Evolutionary conservation across 345 rosid genomes (phyloP), one percentile per base, ranked within the genome.

Genomic region (Fremontodendron californicum): DNA sequence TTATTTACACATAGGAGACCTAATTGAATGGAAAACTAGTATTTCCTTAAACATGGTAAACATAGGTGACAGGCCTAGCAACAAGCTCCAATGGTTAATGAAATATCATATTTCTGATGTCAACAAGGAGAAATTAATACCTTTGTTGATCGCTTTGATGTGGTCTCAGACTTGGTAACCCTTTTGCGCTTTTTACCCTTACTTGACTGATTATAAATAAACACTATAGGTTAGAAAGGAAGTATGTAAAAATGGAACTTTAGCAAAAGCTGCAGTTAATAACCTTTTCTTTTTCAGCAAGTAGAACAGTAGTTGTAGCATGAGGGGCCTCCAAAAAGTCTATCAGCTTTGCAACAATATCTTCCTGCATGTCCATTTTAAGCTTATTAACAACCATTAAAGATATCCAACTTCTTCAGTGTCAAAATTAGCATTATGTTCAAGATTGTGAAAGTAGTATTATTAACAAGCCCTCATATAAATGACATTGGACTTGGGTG

Each of bases 301-400:
- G 89, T 58, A 82, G 73, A 62, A 76, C 85, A 23, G 84, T 67
- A 52, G 91, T 86, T 78, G 92, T 93, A 18, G 93, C 88, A 80
- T 86, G 92, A 68, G 98, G 99, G 68, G 89, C 90, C 81, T 81
- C 87, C 92, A 95, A 83, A 85, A 92, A 93, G 79, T 88, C 97
- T 64, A 92, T 81, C 80, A 93, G 86, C 72, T 84, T 87, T 11
- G 81, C 25, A 66, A 92, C 78, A 74, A 95, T 81, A 76, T 93
- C 99, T 86, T 95, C 98, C 98, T 95, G 86, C 81, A 82, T 6
- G 33, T 62, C 37, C 75, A 76, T 71, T 43, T 73, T 35, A 69
- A 49, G 48, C 63, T 68, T 61, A 75, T 67, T 37, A 75, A 81
- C 21, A 78, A 60, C 6, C 21, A 65, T 19, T 40, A 23, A 10